Conservation (phyloP, 2,329 filamentous ascomycete genomes). For the Camillea tinctor region DNA sequence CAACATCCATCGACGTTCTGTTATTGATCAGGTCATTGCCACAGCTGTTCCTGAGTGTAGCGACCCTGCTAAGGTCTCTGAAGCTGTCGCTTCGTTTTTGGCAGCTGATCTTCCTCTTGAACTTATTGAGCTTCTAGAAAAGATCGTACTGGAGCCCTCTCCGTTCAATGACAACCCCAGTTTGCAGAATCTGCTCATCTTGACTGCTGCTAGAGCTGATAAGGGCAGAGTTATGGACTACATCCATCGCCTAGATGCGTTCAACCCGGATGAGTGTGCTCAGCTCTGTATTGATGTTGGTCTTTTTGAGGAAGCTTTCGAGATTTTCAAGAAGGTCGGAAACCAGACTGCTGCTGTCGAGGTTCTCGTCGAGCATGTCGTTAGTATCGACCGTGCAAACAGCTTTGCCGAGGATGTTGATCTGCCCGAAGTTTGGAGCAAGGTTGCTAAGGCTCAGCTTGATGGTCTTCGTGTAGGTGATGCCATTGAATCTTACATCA, state of each 20-base stretch:
- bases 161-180: conserved; percentile 97
- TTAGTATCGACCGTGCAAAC: conserved; percentile 96
- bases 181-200: conserved; percentile 92
- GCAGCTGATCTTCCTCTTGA: conserved; percentile 87
- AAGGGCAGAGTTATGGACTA: conserved; percentile 95
- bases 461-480: conserved; percentile 92
- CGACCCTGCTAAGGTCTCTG: conserved; percentile 90
- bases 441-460: conserved; percentile 95
- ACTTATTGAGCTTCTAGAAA: conserved; percentile 95
- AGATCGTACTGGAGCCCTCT: conserved; percentile 99
- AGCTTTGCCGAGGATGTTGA: conserved; percentile 95
- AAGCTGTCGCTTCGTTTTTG: conserved; percentile 92
- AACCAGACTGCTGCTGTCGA: conserved; percentile 85
- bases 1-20: conserved; percentile 89
- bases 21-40: conserved; percentile 94
- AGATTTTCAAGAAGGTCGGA: conserved; percentile 97
- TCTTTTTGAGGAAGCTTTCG: conserved; percentile 93
- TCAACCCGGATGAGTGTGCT: conserved; percentile 90
- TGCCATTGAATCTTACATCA: conserved; percentile 95
- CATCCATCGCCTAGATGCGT: conserved; percentile 85
- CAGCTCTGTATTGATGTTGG: conserved; percentile 92
- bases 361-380: conserved; percentile 92
- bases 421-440: conserved; percentile 94
- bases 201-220: conserved; percentile 95
- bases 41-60: conserved; percentile 91